Evolutionary conservation across 2,329 filamentous ascomycete genomes (phyloP).

Genomic region (Madurella fahalii): DNA sequence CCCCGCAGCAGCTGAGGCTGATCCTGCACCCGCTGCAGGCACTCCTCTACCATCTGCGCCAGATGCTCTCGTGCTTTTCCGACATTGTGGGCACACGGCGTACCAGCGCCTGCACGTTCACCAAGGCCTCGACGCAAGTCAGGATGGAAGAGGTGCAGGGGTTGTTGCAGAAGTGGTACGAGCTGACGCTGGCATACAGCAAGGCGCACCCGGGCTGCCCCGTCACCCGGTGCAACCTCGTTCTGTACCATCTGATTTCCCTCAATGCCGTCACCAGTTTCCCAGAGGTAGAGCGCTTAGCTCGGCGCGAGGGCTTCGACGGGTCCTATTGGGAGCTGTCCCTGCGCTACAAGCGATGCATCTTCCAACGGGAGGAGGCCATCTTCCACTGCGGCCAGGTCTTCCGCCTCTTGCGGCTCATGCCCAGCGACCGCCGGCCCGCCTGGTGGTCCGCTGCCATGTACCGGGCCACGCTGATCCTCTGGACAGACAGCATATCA

Average conservation of each 20-base stretch:
- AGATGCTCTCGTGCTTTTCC: slow-evolving; percentile 62
- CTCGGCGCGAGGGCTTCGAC: slow-evolving; percentile 56
- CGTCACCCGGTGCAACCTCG: slow-evolving; percentile 60
- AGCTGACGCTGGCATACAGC: slow-evolving; percentile 54
- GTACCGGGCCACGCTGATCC: slow-evolving; percentile 61
- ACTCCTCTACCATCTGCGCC: slow-evolving; percentile 59
- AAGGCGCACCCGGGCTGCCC: slow-evolving; percentile 54
- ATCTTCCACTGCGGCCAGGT: slow-evolving; percentile 67
- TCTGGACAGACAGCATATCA: slow-evolving; percentile 59
- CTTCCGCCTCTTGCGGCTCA: slow-evolving; percentile 55
- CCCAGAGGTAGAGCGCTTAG: slow-evolving; percentile 62
- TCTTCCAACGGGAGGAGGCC: slow-evolving; percentile 59
- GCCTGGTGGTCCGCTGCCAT: slow-evolving; percentile 69
- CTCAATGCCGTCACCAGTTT: slow-evolving; percentile 67
- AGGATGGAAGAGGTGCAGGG: slow-evolving; percentile 62
- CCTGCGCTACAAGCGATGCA: slow-evolving; percentile 58
- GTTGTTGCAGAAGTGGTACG: slow-evolving; percentile 63
- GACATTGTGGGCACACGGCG: slow-evolving; percentile 47
- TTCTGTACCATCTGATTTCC: slow-evolving; percentile 67
- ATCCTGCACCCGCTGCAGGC: slow-evolving; percentile 65
- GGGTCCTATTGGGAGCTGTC: slow-evolving; percentile 51
- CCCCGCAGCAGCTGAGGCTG: slow-evolving; percentile 58
- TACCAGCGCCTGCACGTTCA: slow-evolving; percentile 43
- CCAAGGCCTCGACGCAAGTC: slow-evolving; percentile 55
- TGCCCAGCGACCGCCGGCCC: slow-evolving; percentile 57